Conservation (phyloP, 2,329 filamentous ascomycete genomes). For the Pseudogymnoascus sp. region DNA sequence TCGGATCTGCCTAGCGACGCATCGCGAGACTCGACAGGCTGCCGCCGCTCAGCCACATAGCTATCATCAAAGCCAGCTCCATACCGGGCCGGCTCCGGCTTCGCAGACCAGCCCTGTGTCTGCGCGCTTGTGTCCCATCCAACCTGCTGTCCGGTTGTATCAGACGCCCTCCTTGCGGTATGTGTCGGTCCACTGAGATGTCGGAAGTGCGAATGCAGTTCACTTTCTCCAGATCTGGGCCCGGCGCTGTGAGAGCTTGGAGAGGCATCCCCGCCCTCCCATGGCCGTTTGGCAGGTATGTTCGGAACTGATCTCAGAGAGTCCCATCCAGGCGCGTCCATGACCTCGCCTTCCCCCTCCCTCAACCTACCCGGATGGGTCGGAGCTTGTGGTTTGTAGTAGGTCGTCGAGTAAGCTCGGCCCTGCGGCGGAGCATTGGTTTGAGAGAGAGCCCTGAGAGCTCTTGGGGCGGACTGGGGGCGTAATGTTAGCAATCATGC, state of each 20-base stretch:
- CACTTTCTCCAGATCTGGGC: not conserved
- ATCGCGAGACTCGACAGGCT: not conserved
- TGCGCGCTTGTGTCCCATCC: not conserved
- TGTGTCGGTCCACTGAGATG: slow-evolving; percentile 5
- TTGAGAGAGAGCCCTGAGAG: not conserved
- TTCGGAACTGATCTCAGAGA: slow-evolving; percentile 3
- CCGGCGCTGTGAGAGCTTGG: not conserved
- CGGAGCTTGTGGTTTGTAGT: not conserved
- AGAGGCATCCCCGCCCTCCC: not conserved
- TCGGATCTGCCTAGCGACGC: not conserved
- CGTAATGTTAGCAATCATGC: not conserved
- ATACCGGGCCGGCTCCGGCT: not conserved
- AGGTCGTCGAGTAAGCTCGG: slow-evolving; percentile 6
- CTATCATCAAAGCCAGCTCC: not conserved
- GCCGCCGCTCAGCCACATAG: slow-evolving; percentile 8
- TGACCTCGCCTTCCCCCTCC: not conserved
- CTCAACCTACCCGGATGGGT: not conserved
- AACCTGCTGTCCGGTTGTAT: not conserved
- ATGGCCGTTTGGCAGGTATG: slow-evolving; percentile 1
- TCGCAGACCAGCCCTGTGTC: not conserved
- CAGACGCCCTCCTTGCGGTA: not conserved
- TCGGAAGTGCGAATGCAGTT: not conserved
- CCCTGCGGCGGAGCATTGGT: slow-evolving; percentile 5
- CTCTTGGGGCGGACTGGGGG: not conserved
- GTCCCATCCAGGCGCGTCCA: slow-evolving; percentile 8